Evolutionary conservation across 179 eudicot species (phyloP), one percentile per base, ranked within the genome.

Genomic region (Beta macrorhiza): DNA sequence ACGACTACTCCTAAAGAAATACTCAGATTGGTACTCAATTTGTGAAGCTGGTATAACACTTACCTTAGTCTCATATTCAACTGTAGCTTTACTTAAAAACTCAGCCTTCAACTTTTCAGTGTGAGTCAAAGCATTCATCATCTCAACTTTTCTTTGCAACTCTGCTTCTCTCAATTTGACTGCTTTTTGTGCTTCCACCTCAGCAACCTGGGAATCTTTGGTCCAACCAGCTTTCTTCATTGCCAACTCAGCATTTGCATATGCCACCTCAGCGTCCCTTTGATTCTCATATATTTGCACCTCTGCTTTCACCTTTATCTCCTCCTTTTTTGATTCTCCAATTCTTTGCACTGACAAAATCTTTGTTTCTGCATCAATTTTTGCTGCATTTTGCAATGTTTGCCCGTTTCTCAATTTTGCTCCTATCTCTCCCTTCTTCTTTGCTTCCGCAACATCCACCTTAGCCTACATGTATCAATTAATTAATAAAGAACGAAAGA

Each of bases 31-130:
- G 42, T 37, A 37, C 42, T 37, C 42, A 37, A 0, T 1, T 37
- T 37, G 4, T 49, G 7, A 7, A 49, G 11, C 0, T 62, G 8
- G 17, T 59, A 59, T 0, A 47, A 63, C 7, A 79, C 83, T 37
- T 29, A 87, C 89, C 89, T 87, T 87, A 47, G 82, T 87, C 57
- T 87, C 87, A 78, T 87, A 87, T 49, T 87, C 82, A 25, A 87
- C 89, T 73, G 76, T 82, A 32, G 89, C 89, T 73, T 87, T 85
- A 58, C 86, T 84, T 52, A 87, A 77, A 29, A 80, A 80, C 65
- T 87, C 83, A 14, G 89, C 89, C 74, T 77, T 84, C 62, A 87
- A 73, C 45, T 80, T 84, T 70, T 87, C 87, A 22, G 87, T 87
- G 62, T 80, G 87, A 78, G 89, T 87, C 76, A 83, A 1, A 49